Percentiles rank a stretch among this genome's conserved stretches.
Conservation (phyloP, 768 basidiomycete species). For the Arthromyces matolae region DNA sequence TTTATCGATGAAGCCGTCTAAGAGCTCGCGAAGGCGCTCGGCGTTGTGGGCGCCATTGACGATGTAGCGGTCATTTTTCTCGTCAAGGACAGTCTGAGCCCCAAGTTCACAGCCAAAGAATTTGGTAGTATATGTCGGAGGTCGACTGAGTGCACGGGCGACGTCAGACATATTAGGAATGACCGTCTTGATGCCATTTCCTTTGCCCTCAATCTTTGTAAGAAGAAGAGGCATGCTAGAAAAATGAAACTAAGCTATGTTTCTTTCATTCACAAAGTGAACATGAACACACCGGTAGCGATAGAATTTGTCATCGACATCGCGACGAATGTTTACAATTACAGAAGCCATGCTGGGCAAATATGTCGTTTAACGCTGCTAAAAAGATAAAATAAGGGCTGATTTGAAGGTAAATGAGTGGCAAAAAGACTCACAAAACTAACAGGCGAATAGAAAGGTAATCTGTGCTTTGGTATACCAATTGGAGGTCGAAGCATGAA, state of each 20-base stretch:
- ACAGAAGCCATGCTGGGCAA: constrained; percentile 82
- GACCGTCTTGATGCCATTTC: constrained; percentile 99
- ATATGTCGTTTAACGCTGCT: constrained; percentile 53
- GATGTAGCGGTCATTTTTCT: constrained; percentile 96
- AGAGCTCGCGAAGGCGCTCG: constrained; percentile 86
- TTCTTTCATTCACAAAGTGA: too few relatives aligned
- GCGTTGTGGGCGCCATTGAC: constrained; percentile 97
- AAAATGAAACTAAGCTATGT: not conserved
- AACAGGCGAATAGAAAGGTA: constrained; percentile 45
- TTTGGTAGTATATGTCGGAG: constrained; percentile 95
- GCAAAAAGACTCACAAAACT: constrained; percentile 43
- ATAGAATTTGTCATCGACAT: constrained; percentile 96
- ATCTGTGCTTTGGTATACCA: constrained; percentile 65
- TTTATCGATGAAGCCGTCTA: constrained; percentile 97
- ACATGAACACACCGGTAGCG: constrained; percentile 69
- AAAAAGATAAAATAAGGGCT: not conserved
- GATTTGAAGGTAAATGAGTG: not conserved
- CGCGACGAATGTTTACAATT: constrained; percentile 90
- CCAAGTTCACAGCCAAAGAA: constrained; percentile 99
- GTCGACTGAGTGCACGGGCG: constrained; percentile 90
- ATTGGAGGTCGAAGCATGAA: constrained; percentile 94
- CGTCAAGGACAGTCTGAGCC: constrained; percentile 94
- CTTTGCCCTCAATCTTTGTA: constrained; percentile 98
- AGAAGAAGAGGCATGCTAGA: constrained; percentile 88
- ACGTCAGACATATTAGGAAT: constrained; percentile 98